Evolutionary conservation across 192 early-diverging fungal species (phyloP).

Genomic region (Entomortierella chlamydospora): DNA sequence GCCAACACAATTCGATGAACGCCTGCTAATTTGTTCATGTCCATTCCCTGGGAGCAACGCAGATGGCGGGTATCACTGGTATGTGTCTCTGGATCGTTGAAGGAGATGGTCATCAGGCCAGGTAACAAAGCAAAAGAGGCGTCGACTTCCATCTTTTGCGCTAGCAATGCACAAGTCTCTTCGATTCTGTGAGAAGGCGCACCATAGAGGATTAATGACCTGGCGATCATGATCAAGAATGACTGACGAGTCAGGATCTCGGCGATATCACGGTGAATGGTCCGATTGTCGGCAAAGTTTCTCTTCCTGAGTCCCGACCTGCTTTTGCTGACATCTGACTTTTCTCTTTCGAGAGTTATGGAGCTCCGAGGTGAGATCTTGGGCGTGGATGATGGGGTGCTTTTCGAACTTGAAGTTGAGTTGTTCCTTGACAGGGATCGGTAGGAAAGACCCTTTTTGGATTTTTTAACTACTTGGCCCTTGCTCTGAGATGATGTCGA

Average conservation of each 20-base stretch:
- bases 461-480: conserved; percentile 1
- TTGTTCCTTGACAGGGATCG: conserved; percentile 34
- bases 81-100: conserved; percentile 57
- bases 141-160: conserved; percentile 41
- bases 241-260: conserved; percentile 42
- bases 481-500: conserved; percentile 5
- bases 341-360: conserved; percentile 11
- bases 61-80: conserved; percentile 58
- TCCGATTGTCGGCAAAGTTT: conserved; percentile 11
- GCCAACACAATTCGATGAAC: conserved; percentile 51
- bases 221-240: conserved; percentile 52
- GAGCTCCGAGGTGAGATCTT: conserved; percentile 36
- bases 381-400: conserved; percentile 16
- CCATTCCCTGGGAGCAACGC: conserved; percentile 46
- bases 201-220: conserved; percentile 48
- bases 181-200: conserved; percentile 56
- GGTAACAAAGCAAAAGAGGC: conserved; percentile 52
- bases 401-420: conserved; percentile 15
- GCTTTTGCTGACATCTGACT: neutral
- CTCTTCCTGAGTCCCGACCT: neutral
- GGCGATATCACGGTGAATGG: conserved; percentile 44
- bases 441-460: conserved; percentile 35
- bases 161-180: conserved; percentile 35
- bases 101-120: conserved; percentile 56
- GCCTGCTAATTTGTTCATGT: conserved; percentile 44